Evolutionary conservation across 192 early-diverging fungal genomes (phyloP), one percentile per base, ranked within the genome.

Genomic region (Irineochytrium annulatum): DNA sequence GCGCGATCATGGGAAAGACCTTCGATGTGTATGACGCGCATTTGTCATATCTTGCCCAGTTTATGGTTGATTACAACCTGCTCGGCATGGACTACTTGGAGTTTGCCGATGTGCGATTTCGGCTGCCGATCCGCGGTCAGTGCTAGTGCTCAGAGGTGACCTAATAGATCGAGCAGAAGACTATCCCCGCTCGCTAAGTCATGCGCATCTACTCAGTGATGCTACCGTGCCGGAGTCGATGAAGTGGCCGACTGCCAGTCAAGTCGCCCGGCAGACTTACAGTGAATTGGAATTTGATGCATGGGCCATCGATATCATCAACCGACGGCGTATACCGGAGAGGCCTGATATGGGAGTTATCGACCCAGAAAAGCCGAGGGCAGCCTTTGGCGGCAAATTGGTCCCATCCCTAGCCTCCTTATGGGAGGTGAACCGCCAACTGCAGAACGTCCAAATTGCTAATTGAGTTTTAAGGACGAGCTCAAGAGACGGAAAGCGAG

Each of bases 41-140:
- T 68, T 67, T 96, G 32, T 81, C 89, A 0, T 94, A 87, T 58
- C 68, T 82, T 1, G 65, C 91, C 17, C 94, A 96, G 76, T 93
- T 94, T 59, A 73, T 91, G 52, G 77, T 93, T 49, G 91, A 96
- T 56, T 86, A 87, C 62, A 91, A 91, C 46, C 67, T 96, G 17
- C 88, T 87, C 57, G 91, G 91, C 0, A 92, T 93, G 89, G 87
- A 87, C 34, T 90, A 83, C 78, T 70, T 94, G 13, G 68, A 84
- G 30, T 46, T 91, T 20, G 62, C 65, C 8, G 71, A 83, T 45
- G 71, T 24, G 5, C 51, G 44, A 35, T 76, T 72, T 60, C 74
- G 79, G 11, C 41, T 67, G 39, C 63, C 53, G 24, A 8, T 49
- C 26, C 8, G 13, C 6, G 22, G 46, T 49, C 6, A 41, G 11